Base-by-base conservation (phyloP, 352 stramenopile species). In the Blastocystis sp. region DNA sequence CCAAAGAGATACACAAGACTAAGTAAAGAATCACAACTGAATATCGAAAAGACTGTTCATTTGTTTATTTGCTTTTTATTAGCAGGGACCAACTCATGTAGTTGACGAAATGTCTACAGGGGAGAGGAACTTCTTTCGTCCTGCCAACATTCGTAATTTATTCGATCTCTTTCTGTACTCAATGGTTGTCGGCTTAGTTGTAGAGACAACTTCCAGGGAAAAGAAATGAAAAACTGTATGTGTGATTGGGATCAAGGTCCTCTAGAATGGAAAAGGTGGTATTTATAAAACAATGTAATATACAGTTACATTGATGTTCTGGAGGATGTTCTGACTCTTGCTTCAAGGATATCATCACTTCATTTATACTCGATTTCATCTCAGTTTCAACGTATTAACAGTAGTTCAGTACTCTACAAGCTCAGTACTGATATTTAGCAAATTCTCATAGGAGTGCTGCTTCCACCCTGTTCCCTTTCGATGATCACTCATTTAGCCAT, bases 301-400 rank as follows among this genome's bases (percentile, higher is more conserved):
- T 9, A 30, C 65, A 81, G 70, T 26, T 81, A 81, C 24, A 13
- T 81, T 6, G 24, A 81, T 5, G 70, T 65, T 20, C 53, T 81
- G 24, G 70, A 81, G 39, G 70, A 81, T 62, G 1, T 62, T 47
- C 53, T 81, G 24, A 81, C 70, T n/a, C 41, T 81, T 5, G 70
- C 70, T 41, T 63, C 70, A 30, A 39, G 70, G 26, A 81, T 81
- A n/a, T 62, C 70, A 0, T 50, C 70, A 9, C 4, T 81, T 50
- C 70, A 47, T 62, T 50, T 81, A 43, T 81, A 81, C n/a, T 65
- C 70, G 3, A 3, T 56, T 20, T 62, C 70, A 26, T 45, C 1
- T 16, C 20, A 81, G 20, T 62, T n/a, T 18, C 30, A 3, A 11
- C 70, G 70, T 30, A 62, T 81, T 50, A 56, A 81, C 30, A 16